Conservation (phyloP, 2,329 filamentous ascomycete species). For the Boeremia lycopersici region DNA sequence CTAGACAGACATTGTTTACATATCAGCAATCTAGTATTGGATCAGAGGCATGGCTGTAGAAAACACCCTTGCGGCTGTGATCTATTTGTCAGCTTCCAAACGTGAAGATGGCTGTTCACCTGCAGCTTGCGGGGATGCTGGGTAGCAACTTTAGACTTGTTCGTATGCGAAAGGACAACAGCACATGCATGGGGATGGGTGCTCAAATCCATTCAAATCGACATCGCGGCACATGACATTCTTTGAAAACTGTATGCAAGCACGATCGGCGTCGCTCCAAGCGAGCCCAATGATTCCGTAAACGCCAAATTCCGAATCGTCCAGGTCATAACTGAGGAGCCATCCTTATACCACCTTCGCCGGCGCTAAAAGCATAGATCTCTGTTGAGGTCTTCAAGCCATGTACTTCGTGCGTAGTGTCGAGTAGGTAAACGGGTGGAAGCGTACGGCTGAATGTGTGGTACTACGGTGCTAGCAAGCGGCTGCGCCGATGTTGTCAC, state of each 20-base stretch:
- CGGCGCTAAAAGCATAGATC: constrained; percentile 25
- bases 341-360: constrained; percentile 25
- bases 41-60: too few relatives aligned
- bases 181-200: not conserved
- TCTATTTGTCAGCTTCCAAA: too few relatives aligned
- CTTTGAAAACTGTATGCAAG: constrained; percentile 32
- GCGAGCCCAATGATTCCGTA: constrained; percentile 31
- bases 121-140: too few relatives aligned
- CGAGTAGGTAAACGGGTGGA: not conserved
- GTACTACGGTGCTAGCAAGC: constrained; percentile 5
- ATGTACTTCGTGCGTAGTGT: constrained; percentile 5
- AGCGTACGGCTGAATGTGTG: constrained; percentile 2
- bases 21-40: too few relatives aligned
- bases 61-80: too few relatives aligned
- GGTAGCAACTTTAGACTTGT: too few relatives aligned
- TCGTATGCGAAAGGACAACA: not conserved
- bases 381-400: constrained; percentile 15
- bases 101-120: too few relatives aligned
- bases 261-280: constrained; percentile 26
- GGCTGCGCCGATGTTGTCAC: constrained; percentile 2
- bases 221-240: constrained; percentile 21
- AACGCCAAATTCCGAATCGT: constrained; percentile 40
- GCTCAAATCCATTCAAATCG: constrained; percentile 11
- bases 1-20: too few relatives aligned
- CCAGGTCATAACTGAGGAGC: constrained; percentile 27